Conservation (phyloP, 2,329 filamentous ascomycete species). For the Davidsoniella virescens region DNA sequence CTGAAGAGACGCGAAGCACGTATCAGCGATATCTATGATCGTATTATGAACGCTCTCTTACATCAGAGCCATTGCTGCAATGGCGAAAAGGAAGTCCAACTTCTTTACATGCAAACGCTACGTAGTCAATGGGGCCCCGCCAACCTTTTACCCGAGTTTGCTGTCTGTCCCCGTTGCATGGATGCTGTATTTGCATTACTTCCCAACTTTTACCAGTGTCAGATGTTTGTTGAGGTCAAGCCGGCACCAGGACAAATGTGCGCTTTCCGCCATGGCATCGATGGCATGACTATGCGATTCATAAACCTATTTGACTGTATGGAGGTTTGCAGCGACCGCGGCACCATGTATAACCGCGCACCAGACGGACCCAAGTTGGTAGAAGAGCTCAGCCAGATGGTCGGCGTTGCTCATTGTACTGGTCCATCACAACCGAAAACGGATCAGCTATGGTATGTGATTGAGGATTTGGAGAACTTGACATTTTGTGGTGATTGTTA, state of each 20-base stretch:
- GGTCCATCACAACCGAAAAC: slow-evolving; percentile 50
- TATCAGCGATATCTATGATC: slow-evolving; percentile 51
- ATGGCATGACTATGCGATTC: slow-evolving; percentile 36
- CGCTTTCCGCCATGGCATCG: slow-evolving; percentile 37
- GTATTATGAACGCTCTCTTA: slow-evolving; percentile 38
- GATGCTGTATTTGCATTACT: slow-evolving; percentile 46
- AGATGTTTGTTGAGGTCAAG: slow-evolving; percentile 42
- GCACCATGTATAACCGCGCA: slow-evolving; percentile 17
- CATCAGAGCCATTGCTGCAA: slow-evolving; percentile 35
- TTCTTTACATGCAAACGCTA: slow-evolving; percentile 57
- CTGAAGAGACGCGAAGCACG: slow-evolving; percentile 48
- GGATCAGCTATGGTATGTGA: slow-evolving; percentile 59
- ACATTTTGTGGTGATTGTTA: slow-evolving; percentile 82
- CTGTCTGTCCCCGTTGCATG: slow-evolving; percentile 60
- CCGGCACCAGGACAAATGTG: slow-evolving; percentile 22
- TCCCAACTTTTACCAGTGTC: slow-evolving; percentile 26
- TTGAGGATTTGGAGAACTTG: slow-evolving; percentile 58
- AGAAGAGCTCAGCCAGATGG: slow-evolving; percentile 42
- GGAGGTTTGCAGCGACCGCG: slow-evolving; percentile 29
- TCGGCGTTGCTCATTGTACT: slow-evolving; percentile 21
- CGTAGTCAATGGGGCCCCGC: slow-evolving; percentile 46
- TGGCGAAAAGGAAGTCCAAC: slow-evolving; percentile 35
- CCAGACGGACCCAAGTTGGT: slow-evolving; percentile 47
- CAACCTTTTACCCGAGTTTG: slow-evolving; percentile 50
- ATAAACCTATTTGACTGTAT: slow-evolving; percentile 46